phyloP scores from a whole-genome alignment of 108 stramenopile species.

The Cyclotella choctawhatcheeana region DNA sequence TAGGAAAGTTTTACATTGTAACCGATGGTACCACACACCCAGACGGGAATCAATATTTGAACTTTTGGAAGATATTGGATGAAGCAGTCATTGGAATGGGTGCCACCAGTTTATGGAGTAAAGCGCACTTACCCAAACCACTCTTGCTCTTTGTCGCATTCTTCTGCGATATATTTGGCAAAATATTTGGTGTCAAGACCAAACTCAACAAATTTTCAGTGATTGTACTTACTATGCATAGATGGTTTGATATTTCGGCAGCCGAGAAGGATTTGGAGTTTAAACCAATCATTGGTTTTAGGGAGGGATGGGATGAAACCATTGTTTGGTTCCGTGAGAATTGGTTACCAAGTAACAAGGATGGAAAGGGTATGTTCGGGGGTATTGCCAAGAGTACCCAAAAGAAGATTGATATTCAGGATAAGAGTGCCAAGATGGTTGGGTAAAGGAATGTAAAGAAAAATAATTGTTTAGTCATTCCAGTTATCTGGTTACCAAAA shows the following conservation, averaged over 20 bases:
- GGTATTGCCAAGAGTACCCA: conserved; percentile 43
- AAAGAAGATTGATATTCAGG: conserved; percentile 60
- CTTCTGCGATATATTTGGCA: conserved; percentile 71
- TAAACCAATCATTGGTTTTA: conserved; percentile 87
- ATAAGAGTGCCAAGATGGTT: conserved; percentile 41
- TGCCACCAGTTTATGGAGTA: conserved; percentile 78
- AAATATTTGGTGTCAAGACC: conserved; percentile 72
- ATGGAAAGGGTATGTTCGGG: conserved; percentile 25
- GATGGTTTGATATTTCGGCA: conserved; percentile 91
- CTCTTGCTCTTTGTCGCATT: conserved; percentile 86
- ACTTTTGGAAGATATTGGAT: conserved; percentile 96
- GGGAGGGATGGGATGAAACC: conserved; percentile 92
- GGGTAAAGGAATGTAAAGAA: too few species aligned
- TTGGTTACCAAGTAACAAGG: conserved; percentile 82
- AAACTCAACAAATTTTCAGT: conserved; percentile 95
- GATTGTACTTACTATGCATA: conserved; percentile 92
- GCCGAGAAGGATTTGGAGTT: conserved; percentile 92
- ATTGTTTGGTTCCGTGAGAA: conserved; percentile 92
- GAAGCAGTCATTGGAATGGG: conserved; percentile 89
- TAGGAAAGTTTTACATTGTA: conserved; percentile 97
- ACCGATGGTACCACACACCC: conserved; percentile 89
- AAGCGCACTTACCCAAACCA: conserved; percentile 82
- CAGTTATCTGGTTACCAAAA: too few species aligned
- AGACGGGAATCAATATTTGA: conserved; percentile 57
- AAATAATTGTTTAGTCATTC: too few species aligned